Evolutionary conservation across 2,329 filamentous ascomycete species (phyloP).

Genomic region (Scopulariopsis brevicaulis): DNA sequence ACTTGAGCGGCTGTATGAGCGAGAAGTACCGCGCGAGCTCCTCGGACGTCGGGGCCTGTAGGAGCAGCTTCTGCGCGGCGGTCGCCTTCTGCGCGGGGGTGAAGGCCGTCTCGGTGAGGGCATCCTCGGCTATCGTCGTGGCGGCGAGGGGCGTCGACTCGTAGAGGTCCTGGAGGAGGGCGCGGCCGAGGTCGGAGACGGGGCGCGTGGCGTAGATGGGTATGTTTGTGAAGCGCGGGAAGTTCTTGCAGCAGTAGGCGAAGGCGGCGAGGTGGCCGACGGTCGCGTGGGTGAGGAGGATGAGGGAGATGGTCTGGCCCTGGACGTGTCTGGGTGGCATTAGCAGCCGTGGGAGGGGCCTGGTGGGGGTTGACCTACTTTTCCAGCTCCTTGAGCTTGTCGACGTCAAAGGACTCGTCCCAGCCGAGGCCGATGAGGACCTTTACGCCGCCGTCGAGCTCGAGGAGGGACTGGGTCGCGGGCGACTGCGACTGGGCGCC

Average conservation of each 20-base stretch:
- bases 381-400: slow-evolving; percentile 77
- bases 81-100: slow-evolving; percentile 38
- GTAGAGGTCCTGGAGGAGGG: slow-evolving; percentile 85
- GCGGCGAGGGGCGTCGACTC: slow-evolving; percentile 79
- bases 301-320: slow-evolving; percentile 63
- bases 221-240: slow-evolving; percentile 82
- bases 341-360: slow-evolving; percentile 2
- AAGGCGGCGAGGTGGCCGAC: slow-evolving; percentile 85
- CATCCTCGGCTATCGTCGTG: slow-evolving; percentile 64
- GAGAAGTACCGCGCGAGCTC: slow-evolving; percentile 92
- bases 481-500: slow-evolving; percentile 80
- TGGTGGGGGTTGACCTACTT: slow-evolving; percentile 45
- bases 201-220: slow-evolving; percentile 91
- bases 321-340: slow-evolving; percentile 61
- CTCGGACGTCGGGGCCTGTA: slow-evolving; percentile 64
- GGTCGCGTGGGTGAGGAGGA: slow-evolving; percentile 91
- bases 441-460: slow-evolving; percentile 94
- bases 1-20: slow-evolving; percentile 84
- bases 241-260: slow-evolving; percentile 93
- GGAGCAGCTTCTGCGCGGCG: slow-evolving; percentile 40
- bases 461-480: slow-evolving; percentile 88
- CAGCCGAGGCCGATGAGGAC: slow-evolving; percentile 90
- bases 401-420: slow-evolving; percentile 82
- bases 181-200: slow-evolving; percentile 85
- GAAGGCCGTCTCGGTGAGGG: slow-evolving; percentile 55